These are phyloP conservation scores for Biscogniauxia sp. DNA, from an alignment of 2,329 filamentous ascomycete species.

Conservation along the genomic window DNA sequence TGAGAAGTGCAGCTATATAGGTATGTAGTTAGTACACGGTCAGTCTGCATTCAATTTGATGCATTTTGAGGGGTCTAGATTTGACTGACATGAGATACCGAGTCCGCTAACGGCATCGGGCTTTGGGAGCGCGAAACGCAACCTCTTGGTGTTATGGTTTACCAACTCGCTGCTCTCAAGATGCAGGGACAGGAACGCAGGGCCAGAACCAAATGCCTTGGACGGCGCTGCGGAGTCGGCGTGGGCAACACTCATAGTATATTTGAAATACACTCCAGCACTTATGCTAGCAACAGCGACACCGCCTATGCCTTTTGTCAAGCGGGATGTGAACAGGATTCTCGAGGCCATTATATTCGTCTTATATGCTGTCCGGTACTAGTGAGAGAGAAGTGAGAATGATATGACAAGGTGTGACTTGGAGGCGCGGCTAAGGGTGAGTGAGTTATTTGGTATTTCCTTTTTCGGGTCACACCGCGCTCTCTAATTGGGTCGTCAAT, in stretches of 20 bases:
- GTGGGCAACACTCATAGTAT: conserved; percentile 20
- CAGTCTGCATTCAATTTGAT: background rate
- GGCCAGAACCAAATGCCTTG: conserved; percentile 35
- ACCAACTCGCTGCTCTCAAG: conserved; percentile 51
- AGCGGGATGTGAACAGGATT: conserved; percentile 2
- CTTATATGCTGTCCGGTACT: background rate
- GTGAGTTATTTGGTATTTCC: background rate
- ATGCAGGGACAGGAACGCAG: conserved; percentile 44
- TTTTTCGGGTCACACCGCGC: background rate
- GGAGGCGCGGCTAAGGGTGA: background rate
- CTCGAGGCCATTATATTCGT: conserved; percentile 10
- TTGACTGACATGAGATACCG: conserved; percentile 43
- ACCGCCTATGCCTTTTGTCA: conserved; percentile 8
- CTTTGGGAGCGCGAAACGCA: conserved; percentile 55
- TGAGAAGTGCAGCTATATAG: conserved; percentile 53
- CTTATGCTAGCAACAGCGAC: conserved; percentile 22
- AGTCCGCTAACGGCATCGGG: conserved; percentile 47
- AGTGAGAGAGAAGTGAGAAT: background rate
- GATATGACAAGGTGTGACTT: no score
- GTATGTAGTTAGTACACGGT: background rate
- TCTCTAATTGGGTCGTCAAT: background rate
- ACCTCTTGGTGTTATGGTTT: conserved; percentile 57
- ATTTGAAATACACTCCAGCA: conserved; percentile 24
- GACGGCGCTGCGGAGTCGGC: conserved; percentile 27
- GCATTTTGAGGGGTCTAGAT: background rate